A percentile compares a stretch with the other conserved stretches of the same genome.
phyloP scores from a whole-genome alignment of 179 eudicot genomes.

The Carnegiea gigantea region DNA sequence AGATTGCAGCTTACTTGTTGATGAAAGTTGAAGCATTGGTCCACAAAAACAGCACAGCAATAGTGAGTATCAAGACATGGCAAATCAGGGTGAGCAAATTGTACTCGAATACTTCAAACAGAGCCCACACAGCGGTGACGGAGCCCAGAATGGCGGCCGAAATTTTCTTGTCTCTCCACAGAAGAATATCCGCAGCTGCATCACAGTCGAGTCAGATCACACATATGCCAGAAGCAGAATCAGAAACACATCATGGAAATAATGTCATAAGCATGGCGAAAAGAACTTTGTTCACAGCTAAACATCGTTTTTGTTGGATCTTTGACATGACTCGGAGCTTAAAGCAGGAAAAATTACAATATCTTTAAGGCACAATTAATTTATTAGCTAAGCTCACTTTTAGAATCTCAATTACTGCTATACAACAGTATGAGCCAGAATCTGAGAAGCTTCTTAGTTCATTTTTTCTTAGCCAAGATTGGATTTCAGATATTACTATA shows the following conservation, averaged over 20 bases:
- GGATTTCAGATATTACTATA: not conserved
- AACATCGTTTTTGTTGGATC: no score
- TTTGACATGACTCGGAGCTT: no score
- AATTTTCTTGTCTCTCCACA: constrained; percentile 86
- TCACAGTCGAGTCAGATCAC: constrained; percentile 7
- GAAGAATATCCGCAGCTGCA: constrained; percentile 84
- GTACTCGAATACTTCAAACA: constrained; percentile 73
- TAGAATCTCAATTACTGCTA: not conserved
- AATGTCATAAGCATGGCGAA: no score
- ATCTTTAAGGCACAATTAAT: no score
- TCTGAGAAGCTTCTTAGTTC: not conserved
- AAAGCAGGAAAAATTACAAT: no score
- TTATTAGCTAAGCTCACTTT: no score
- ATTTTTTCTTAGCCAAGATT: no score
- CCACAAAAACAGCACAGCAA: constrained; percentile 67
- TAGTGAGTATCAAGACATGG: constrained; percentile 57
- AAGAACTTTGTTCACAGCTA: no score
- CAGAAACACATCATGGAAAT: not conserved
- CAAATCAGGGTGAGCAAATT: constrained; percentile 67
- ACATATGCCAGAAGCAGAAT: not conserved
- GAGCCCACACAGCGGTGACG: constrained; percentile 66
- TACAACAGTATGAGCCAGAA: not conserved
- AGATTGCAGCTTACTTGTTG: constrained; percentile 58
- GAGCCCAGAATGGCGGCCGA: constrained; percentile 64
- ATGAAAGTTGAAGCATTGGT: constrained; percentile 62